Conservation (phyloP, 2,329 filamentous ascomycete species). For the Amphichorda felina region DNA sequence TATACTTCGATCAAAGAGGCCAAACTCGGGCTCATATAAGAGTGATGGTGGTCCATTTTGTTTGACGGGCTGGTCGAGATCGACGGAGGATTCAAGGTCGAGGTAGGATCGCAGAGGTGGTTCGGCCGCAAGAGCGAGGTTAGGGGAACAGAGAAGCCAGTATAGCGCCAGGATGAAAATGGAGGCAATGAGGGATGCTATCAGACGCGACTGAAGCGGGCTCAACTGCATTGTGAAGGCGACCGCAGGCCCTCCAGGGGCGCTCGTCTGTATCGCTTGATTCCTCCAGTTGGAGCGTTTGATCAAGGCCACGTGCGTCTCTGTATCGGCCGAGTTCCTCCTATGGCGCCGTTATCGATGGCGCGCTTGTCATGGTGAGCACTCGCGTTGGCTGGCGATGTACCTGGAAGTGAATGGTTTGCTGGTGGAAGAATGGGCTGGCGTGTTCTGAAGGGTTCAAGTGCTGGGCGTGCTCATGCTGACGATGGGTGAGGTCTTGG, state of each 20-base stretch:
- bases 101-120: slow-evolving; percentile 10
- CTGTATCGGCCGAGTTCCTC: too few species aligned
- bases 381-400: too few species aligned
- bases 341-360: too few species aligned
- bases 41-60: slow-evolving; percentile 9
- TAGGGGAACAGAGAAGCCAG: slow-evolving; percentile 44
- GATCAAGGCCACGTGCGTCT: not conserved
- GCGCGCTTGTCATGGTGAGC: too few species aligned
- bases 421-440: too few species aligned
- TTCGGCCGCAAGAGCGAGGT: slow-evolving; percentile 52
- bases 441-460: too few species aligned
- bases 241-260: slow-evolving; percentile 28
- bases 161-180: slow-evolving; percentile 48
- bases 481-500: too few species aligned
- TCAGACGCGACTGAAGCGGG: slow-evolving; percentile 60
- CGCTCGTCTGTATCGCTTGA: too few species aligned
- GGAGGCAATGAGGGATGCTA: slow-evolving; percentile 52
- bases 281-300: too few species aligned
- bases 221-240: slow-evolving; percentile 43
- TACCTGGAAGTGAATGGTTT: too few species aligned
- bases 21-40: slow-evolving; percentile 49
- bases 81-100: slow-evolving; percentile 3
- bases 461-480: too few species aligned
- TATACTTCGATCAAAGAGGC: slow-evolving; percentile 47
- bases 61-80: slow-evolving; percentile 8